Base-by-base conservation (phyloP, 805 yeast genomes). In the Candida hispaniensis region DNA sequence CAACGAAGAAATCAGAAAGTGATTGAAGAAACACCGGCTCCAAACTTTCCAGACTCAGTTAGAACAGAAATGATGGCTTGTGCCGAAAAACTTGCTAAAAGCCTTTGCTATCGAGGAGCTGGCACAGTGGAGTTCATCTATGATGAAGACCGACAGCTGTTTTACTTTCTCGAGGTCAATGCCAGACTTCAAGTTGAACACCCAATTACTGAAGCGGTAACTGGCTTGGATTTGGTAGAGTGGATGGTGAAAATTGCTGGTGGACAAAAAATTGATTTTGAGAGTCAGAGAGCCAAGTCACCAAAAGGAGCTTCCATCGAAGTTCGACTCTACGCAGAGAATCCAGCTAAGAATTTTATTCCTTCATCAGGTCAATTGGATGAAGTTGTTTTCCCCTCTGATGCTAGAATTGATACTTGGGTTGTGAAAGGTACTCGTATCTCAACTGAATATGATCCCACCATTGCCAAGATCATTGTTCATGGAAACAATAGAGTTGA, bases 21-120 rank as follows among this genome's bases (percentile, higher is more conserved):
- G 46, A 82, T 88, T 44, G 98, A 88, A 61, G 98, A 91, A 58
- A 88, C 97, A 1, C 98, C 98, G 3, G 96, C 97, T 39, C 97
- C 97, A 27, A 77, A 80, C 51, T 69, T 88, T 46, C 93, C 95
- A 4, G 85, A 73, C 39, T 55, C 68, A 4, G 85, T 94, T 2
- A 70, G 95, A 50, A 57, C 57, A 26, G 67, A 64, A 34, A 75
- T 88, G 79, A 73, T 86, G 59, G 63, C 64, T 34, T 88, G 95
- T 26, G 82, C 95, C 26, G 94, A 81, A 56, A 76, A 74, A 36
- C 64, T 88, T 43, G 95, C 78, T 29, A 61, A 85, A 2, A 62
- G 78, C 15, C 73, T 91, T 77, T 76, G 81, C 48, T 88, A 91
- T 63, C 85, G 82, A 60, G 75, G 94, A 60, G 98, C 97, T 24